phyloP scores from a whole-genome alignment of 345 rosid species.

The Sonneratia alba region DNA sequence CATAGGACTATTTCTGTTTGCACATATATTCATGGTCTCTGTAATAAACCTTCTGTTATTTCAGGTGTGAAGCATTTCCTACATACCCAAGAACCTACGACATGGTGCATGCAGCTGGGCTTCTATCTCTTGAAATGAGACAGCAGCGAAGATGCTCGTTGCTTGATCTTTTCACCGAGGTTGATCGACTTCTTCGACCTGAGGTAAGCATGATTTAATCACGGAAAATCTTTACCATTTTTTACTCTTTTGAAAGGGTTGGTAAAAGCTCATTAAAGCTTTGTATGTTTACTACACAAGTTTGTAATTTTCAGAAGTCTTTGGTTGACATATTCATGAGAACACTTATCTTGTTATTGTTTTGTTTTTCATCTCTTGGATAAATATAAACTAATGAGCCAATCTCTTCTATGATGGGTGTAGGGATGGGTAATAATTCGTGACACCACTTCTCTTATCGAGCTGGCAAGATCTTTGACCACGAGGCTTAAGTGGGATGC shows the following conservation, averaged over 20 bases:
- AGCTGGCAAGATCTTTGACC: conserved; percentile 59
- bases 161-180: conserved; percentile 59
- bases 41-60: background rate
- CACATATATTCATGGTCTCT: background rate
- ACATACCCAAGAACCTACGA: conserved; percentile 92
- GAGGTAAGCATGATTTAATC: conserved; percentile 38
- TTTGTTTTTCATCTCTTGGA: background rate
- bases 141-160: conserved; percentile 40
- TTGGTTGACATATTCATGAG: background rate
- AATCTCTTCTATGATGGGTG: conserved; percentile 7
- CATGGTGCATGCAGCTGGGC: conserved; percentile 79
- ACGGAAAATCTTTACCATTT: background rate
- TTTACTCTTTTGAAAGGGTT: background rate
- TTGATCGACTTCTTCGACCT: conserved; percentile 92
- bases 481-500: conserved; percentile 92
- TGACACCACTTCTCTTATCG: conserved; percentile 61
- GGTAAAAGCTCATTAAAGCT: too few species aligned
- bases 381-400: background rate
- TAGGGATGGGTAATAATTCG: conserved; percentile 98
- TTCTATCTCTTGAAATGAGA: conserved; percentile 52
- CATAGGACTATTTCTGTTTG: background rate
- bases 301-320: too few species aligned
- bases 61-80: conserved; percentile 97
- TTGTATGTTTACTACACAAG: too few species aligned
- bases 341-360: background rate